Conservation (phyloP, 169 alveolate genomes). For the Amoebophrya sp. region DNA sequence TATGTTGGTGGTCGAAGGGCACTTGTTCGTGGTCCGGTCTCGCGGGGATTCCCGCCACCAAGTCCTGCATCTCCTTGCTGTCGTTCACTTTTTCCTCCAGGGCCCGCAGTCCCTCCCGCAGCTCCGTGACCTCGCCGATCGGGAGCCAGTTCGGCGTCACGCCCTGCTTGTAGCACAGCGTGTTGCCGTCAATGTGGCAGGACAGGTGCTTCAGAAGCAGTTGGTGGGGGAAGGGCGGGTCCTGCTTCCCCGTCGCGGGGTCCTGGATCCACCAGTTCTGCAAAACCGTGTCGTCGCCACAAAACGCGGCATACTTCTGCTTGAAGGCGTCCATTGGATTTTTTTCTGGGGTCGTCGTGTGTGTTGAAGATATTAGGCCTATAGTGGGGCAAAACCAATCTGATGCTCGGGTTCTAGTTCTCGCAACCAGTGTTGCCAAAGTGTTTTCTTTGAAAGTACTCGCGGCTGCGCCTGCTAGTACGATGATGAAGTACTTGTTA, state of each 20-base stretch:
- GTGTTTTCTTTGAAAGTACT: too few relatives aligned
- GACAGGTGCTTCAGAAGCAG: background rate
- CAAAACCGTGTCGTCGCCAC: background rate
- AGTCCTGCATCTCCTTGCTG: background rate
- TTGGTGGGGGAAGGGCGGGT: background rate
- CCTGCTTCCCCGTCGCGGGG: background rate
- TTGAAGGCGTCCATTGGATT: background rate
- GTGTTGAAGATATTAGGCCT: too few relatives aligned
- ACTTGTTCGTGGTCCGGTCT: background rate
- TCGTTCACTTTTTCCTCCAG: background rate
- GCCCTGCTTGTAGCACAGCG: background rate
- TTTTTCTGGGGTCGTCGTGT: too few relatives aligned
- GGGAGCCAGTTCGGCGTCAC: background rate
- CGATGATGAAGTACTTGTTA: too few relatives aligned
- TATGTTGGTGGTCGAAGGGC: background rate
- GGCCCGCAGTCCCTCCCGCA: background rate
- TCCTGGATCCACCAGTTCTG: background rate
- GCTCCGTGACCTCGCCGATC: background rate
- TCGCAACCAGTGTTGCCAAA: too few relatives aligned
- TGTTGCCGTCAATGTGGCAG: background rate
- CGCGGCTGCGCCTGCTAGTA: too few relatives aligned
- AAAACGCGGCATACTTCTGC: background rate
- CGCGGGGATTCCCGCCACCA: background rate
- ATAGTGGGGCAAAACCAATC: too few relatives aligned
- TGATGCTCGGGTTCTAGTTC: too few relatives aligned